Percentiles rank a stretch among this genome's conserved stretches.
These are phyloP conservation scores for Jaapia argillacea DNA, from an alignment of 768 basidiomycete species.

Conservation along the genomic window DNA sequence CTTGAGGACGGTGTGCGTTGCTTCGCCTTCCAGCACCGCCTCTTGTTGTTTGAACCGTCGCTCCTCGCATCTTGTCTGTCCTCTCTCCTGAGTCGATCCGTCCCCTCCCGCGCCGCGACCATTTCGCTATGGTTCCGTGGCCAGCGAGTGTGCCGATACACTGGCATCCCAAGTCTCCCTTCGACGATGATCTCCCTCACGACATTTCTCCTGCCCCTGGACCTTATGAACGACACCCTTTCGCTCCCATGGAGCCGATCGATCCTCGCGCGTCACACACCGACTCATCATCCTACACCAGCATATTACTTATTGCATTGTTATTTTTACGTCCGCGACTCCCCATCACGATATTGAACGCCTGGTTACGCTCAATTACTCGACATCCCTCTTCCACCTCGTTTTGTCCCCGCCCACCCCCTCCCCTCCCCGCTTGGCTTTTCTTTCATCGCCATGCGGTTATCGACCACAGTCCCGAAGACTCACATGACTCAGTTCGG, in stretches of 20 bases:
- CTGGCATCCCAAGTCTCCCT: conserved; percentile 35
- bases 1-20: not conserved
- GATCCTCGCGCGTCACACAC: conserved; percentile 7
- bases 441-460: no score
- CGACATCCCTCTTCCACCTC: not conserved
- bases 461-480: no score
- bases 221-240: no score
- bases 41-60: conserved; percentile 28
- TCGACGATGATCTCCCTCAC: conserved; percentile 21
- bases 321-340: not conserved
- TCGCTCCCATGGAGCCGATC: conserved; percentile 2
- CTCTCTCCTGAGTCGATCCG: conserved; percentile 40
- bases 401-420: no score
- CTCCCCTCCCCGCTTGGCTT: no score
- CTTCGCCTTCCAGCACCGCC: not conserved
- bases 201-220: conserved; percentile 12
- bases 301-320: conserved; percentile 4
- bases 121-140: conserved; percentile 75
- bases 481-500: no score
- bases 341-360: not conserved
- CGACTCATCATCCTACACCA: conserved; percentile 7
- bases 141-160: conserved; percentile 74
- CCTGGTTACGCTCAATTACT: not conserved
- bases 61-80: conserved; percentile 29
- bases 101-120: conserved; percentile 40